phyloP scores from a whole-genome alignment of 1,139 yeast genomes.

The Taphrina communis region DNA sequence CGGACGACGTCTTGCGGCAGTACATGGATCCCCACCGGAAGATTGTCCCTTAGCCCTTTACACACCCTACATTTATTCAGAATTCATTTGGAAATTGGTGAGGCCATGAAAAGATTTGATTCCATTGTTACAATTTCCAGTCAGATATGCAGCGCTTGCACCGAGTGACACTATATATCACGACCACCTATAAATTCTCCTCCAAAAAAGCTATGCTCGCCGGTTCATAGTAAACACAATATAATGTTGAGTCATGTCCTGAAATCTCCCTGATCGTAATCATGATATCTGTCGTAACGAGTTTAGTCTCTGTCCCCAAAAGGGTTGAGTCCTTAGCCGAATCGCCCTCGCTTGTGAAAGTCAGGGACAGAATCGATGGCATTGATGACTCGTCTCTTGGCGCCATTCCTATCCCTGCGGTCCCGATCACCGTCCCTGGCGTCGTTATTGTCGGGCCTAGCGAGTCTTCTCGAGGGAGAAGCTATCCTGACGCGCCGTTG shows the following conservation, averaged over 20 bases:
- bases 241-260: too few relatives aligned
- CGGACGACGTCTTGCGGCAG: conserved; percentile 66
- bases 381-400: conserved; percentile 29
- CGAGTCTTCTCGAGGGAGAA: conserved; percentile 8
- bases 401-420: conserved; percentile 24
- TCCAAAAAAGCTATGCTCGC: background rate
- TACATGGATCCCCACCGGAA: conserved; percentile 83
- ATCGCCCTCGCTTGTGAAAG: conserved; percentile 35
- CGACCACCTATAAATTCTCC: background rate
- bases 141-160: background rate
- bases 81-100: background rate
- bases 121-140: too few relatives aligned
- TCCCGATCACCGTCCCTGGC: background rate
- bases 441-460: conserved; percentile 1
- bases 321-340: background rate
- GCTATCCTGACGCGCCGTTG: background rate
- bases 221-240: background rate
- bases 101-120: background rate
- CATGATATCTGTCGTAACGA: background rate
- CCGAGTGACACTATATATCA: background rate
- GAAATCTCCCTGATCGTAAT: background rate
- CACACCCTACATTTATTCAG: background rate
- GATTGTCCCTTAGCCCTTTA: conserved; percentile 54
- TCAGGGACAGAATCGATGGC: conserved; percentile 18
- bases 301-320: too few relatives aligned